Evolutionary conservation across 2,329 filamentous ascomycete species (phyloP), one percentile per base, ranked within the genome.

Genomic region (Neofusicoccum parvum): DNA sequence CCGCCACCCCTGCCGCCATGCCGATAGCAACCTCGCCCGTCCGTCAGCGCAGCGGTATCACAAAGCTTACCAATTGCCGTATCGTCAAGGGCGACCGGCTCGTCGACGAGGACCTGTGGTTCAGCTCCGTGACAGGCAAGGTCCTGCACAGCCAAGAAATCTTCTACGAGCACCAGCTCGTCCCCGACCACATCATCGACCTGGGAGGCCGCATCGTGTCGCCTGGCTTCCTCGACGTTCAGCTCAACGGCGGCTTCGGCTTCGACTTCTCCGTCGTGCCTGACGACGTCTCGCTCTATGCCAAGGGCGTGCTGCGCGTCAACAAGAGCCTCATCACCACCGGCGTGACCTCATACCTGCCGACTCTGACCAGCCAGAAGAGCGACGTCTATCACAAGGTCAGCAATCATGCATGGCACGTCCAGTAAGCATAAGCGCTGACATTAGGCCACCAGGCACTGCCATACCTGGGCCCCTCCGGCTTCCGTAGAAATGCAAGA

Each of bases 231-330:
- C 95, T 97, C 71, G 94, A 97, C 70, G 90, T 90, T 62, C 94
- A 97, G 78, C 88, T 97, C 70, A 97, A 97, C 73, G 94, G 94
- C 54, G 93, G 91, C 10, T 94, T 93, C 72, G 93, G 93, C 65
- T 96, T 97, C 82, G 94, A 97, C 81, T 97, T 96, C 77, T 95
- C 92, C 3, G 87, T 88, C 1, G 83, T 92, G 10, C 87, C 91
- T n/a, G 77, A 88, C 15, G 87, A 90, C 72, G 87, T 86, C 78
- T 79, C 83, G 36, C 83, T 85, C 60, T 97, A 96, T 72, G 86
- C 86, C 66, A 90, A 92, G 76, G 88, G 87, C n/a, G 80, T 97
- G 58, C 83, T 83, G 68, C 82, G 87, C 65, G 83, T 94, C 67
- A 95, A 95, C 78, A 86, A 82, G 69, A 83, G 86, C 36, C 82